Base-by-base conservation (phyloP, 2,329 filamentous ascomycete genomes). In the Penicillium sp. region DNA sequence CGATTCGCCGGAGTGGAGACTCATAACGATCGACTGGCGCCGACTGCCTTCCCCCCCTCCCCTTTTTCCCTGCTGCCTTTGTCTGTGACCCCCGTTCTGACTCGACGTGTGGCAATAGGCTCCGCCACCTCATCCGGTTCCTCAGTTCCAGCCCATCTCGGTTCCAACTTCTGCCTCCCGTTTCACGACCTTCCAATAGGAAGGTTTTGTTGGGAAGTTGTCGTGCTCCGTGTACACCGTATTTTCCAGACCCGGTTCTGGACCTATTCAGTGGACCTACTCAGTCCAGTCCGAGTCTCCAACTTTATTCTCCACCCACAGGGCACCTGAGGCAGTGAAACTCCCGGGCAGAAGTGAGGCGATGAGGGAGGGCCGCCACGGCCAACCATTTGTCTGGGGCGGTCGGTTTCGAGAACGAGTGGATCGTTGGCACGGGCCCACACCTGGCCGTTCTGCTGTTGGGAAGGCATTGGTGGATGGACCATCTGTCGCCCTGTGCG, bases 281-380 rank as follows among this genome's bases (percentile, higher is more conserved):
- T n/a, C n/a, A n/a, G n/a, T 18, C n/a, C 9, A 9, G 33, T 35
- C 33, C 5, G 8, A 36, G 16, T 35, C 7, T 35, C 14, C 45
- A 50, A 50, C 55, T 52, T 25, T 53, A 45, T 53, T 53, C 40
- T 30, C 50, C 55, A 48, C 52, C 25, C 16, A 24, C 20, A 7
- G n/a, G 30, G 11, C 35, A 13, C 16, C 33, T 36, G 33, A 36
- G 31, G 31, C 31, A 35, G 31, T 33, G 30, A 33, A 33, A 33
- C 36, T 40, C 36, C 39, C 38, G 9, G 31, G 30, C 44, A 35
- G 31, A 58, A 66, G 64, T 66, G 64, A 66, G 64, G 64, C 64
- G 56, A 65, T 55, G 44, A 50, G 49, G 49, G 51, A 57, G 46
- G 60, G 46, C 24, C 25, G 39, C 36, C 30, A 28, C 20, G 47